Base-by-base conservation (phyloP, 306 rosid species). In the Vigna mungo region DNA sequence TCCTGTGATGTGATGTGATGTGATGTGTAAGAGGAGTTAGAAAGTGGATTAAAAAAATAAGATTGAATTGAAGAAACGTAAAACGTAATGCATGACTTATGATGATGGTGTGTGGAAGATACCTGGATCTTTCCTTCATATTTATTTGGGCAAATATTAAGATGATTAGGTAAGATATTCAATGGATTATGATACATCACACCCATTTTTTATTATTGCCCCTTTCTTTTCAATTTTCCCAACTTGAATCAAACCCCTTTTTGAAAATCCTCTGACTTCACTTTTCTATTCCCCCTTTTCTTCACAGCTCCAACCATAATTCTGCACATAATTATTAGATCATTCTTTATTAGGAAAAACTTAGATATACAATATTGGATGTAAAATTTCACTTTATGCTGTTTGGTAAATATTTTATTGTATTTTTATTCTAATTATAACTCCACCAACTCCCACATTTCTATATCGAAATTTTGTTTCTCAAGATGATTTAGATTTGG, bases 81-180 rank as follows among this genome's bases (percentile, higher is more conserved):
- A 61, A 76, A 84, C 84, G 80, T 75, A 85, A 74, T 39, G 77
- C 46, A 14, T 71, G 87, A 86, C 72, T 52, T 43, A 11, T 5
- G 71, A 64, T 14, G 46, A 3, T 11, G 47, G 8, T 36, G 60
- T 36, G 71, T 4, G 84, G 92, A 88, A 88, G 78, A 62, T 82
- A 30, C 92, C 52, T 13, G 68, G 90, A 80, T 44, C 80, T 61
- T 82, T 36, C 86, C 81, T 76, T 18, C 4, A 56, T 21, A 53
- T 71, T 52, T 78, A 41, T 39, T 25, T 64, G 43, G 36, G 52
- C 72, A 14, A 39, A 9, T 76, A 46, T 18, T 7, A 10, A 37
- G 16, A 14, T 59, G 27, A 49, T 68, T 44, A 34, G 37, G 37
- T 34, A 34, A 34, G 37, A 34, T 34, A 34, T 34, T 34, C 6